Evolutionary conservation across 345 rosid genomes (phyloP).

Genomic region (Hibiscus syriacus): DNA sequence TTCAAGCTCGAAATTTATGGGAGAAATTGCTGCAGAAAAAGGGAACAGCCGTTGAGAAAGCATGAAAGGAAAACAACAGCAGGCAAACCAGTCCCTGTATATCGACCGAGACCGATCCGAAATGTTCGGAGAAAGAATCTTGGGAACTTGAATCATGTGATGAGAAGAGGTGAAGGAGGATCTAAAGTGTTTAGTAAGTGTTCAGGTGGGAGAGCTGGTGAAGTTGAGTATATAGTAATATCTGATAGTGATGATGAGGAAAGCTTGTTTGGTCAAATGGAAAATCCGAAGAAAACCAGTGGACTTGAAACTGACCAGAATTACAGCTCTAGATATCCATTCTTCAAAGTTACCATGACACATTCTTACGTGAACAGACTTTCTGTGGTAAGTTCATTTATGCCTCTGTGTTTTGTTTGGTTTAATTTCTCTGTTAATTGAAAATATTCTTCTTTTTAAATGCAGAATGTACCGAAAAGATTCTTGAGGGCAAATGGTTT

Average conservation of each 20-base stretch:
- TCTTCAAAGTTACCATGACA: neutral
- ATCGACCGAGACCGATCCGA: neutral
- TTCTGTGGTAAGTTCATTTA: neutral
- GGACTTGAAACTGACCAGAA: neutral
- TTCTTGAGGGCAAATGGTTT: neutral
- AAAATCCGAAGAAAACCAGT: neutral
- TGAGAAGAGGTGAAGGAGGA: neutral
- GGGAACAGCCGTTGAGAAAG: neutral
- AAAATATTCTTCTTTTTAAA: neutral
- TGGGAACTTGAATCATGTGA: neutral
- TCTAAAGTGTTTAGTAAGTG: too few relatives aligned
- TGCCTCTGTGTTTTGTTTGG: neutral
- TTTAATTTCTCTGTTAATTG: neutral
- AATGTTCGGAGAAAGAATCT: neutral
- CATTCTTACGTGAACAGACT: neutral
- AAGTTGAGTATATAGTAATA: neutral
- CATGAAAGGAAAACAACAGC: neutral
- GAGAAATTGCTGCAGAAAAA: neutral
- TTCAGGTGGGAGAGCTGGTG: neutral
- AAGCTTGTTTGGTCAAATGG: neutral
- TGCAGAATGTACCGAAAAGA: neutral
- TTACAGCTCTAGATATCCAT: neutral
- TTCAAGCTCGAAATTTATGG: neutral
- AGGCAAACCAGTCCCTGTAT: neutral
- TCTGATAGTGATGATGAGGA: neutral